Evolutionary conservation across 2,329 filamentous ascomycete species (phyloP), one percentile per base, ranked within the genome.

Genomic region (Exophiala lecanii-corni): DNA sequence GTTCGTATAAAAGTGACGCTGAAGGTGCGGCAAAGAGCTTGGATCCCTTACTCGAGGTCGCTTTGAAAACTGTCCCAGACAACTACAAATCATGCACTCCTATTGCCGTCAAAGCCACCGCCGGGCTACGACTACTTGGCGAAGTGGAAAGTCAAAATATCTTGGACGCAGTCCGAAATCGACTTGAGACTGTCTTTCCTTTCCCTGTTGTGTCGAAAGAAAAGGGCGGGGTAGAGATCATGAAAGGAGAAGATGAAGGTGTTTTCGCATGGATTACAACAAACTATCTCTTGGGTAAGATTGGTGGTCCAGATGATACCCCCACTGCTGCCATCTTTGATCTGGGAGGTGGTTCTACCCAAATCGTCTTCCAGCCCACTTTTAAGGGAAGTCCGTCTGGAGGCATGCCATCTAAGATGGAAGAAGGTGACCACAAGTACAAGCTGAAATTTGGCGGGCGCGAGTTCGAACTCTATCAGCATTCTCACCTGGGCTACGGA

Each of bases 221-320:
- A 58, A 82, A 91, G 56, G 81, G 86, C 42, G 92, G 94, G 43
- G 88, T 98, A 19, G 80, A 89, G 51, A 94, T 98, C 64, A 98
- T 98, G 92, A 89, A 95, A 58, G 92, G 92, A 50, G 89, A 86
- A 38, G 86, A 96, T 60, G 92, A 98, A 70, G 92, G 92, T 62
- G 91, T 98, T 20, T 98, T 94, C 62, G 94, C 92, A 40, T 98
- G 92, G 92, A 94, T 98, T 64, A 98, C 92, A 5, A 92, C 89
- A 55, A 98, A 98, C 75, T 98, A 98, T 68, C 83, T 98, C 30
- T 80, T 98, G 17, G 91, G 91, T 59, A 97, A 97, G 72, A 97
- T 98, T 65, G 92, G 92, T 47, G 86, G 86, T 9, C 86, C 89
- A 2, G 91, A 96, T 62, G 81, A 89, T 64, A 88, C 79, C 51